Percentiles rank a stretch among this genome's conserved stretches.
Evolutionary conservation across 495 filamentous ascomycete species (phyloP).

Genomic region (Lindgomyces ingoldianus): DNA sequence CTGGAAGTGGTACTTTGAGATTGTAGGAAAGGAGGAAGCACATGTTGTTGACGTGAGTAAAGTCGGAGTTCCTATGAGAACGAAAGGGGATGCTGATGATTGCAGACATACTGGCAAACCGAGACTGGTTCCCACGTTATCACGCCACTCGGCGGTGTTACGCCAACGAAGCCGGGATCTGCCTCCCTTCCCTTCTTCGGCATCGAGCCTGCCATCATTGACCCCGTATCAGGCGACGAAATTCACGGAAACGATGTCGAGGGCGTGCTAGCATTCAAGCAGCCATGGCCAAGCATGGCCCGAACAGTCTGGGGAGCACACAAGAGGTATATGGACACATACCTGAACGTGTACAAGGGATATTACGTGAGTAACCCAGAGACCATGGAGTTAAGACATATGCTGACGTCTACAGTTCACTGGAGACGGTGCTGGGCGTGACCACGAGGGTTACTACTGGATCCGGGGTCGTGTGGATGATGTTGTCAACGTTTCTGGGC

Average conservation of each 20-base stretch:
- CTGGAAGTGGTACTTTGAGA: constrained; percentile 99
- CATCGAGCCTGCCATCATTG: constrained; percentile 96
- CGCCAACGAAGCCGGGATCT: constrained; percentile 75
- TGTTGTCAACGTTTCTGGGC: constrained; percentile 95
- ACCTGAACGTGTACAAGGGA: constrained; percentile 96
- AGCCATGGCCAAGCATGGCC: constrained; percentile 98
- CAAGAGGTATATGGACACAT: constrained; percentile 98
- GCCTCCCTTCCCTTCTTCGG: constrained; percentile 92
- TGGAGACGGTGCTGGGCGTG: constrained; percentile 93
- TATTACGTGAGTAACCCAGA: constrained; percentile 74
- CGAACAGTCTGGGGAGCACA: constrained; percentile 98
- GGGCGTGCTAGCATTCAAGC: constrained; percentile 96
- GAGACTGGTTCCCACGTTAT: constrained; percentile 96
- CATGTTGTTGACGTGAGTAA: constrained; percentile 89
- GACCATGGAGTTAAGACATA: background rate
- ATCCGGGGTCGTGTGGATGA: constrained; percentile 98
- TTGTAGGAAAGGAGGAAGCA: constrained; percentile 89
- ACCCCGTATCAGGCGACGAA: constrained; percentile 92
- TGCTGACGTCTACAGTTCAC: constrained; percentile 73
- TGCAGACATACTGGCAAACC: constrained; percentile 99
- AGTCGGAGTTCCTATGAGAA: constrained; percentile 6
- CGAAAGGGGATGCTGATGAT: constrained; percentile 14
- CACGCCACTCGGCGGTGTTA: constrained; percentile 72
- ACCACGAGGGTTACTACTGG: constrained; percentile 99
- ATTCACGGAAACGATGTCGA: constrained; percentile 96